Conservation (phyloP, 352 stramenopile genomes). For the Globisporangium okanoganense region DNA sequence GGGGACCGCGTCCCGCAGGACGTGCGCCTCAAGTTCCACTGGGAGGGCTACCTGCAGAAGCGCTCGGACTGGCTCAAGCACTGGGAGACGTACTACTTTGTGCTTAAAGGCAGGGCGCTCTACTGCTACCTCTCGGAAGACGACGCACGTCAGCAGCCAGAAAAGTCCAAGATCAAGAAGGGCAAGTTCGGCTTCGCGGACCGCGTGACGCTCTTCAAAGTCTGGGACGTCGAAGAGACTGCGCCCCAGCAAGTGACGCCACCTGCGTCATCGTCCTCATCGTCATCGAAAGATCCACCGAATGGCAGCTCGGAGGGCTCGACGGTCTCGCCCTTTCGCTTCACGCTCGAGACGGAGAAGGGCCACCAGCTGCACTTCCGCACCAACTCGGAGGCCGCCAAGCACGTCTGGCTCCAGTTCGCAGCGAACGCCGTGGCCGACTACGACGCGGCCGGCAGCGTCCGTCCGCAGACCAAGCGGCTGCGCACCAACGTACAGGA, state of each 20-base stretch:
- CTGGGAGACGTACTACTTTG: conserved; percentile 89
- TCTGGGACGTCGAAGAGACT: conserved; percentile 68
- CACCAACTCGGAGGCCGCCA: conserved; percentile 76
- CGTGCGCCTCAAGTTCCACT: conserved; percentile 63
- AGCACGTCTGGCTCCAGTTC: conserved; percentile 81
- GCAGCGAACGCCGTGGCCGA: conserved; percentile 59
- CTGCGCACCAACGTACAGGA: conserved; percentile 53
- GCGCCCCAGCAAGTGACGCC: not conserved
- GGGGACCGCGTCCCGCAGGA: conserved; percentile 21
- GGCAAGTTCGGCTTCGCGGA: conserved; percentile 84
- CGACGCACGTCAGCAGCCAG: conserved; percentile 64
- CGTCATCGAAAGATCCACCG: not conserved
- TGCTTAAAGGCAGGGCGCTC: conserved; percentile 57
- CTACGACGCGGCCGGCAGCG: conserved; percentile 32
- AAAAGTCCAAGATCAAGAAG: conserved; percentile 89
- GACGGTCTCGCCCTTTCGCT: conserved; percentile 56
- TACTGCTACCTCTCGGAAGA: conserved; percentile 86
- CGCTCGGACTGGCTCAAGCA: conserved; percentile 88
- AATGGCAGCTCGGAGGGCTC: not conserved
- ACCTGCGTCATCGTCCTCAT: not conserved
- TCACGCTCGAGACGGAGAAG: conserved; percentile 80
- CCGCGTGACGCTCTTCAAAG: conserved; percentile 67
- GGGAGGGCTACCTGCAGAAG: conserved; percentile 87
- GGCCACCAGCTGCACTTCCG: conserved; percentile 84
- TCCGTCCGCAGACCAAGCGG: conserved; percentile 23